Base-by-base conservation (phyloP, 352 stramenopile genomes). In the Globisporangium canariense region DNA sequence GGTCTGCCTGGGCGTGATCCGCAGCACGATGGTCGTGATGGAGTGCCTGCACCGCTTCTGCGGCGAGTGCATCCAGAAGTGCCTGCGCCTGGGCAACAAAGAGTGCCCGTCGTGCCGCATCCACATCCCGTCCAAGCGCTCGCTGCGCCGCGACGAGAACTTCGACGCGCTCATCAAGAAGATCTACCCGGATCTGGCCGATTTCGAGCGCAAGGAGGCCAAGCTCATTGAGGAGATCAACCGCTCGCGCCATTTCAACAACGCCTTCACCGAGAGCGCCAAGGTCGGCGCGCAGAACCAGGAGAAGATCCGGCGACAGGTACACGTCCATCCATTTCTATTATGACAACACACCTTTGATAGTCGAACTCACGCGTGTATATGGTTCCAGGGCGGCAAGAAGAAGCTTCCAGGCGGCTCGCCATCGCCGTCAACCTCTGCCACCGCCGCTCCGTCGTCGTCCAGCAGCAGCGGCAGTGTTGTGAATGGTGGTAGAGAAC, bases 1-100 rank as follows among this genome's bases (percentile, higher is more conserved):
- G 11, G 85, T 97, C 51, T 97, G 91, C 61, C 72, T 97, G 13
- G 81, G 88, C 36, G 92, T 94, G 54, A 85, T 94, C 63, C 78
- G 79, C 59, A 78, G 89, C 55, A 93, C 89, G n/a, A 81, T 82
- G 53, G 89, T 96, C 18, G 90, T 97, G 13, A 97, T 96, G 77
- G 85, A 96, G 66, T 97, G 91, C 69, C 75, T 97, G 52, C 91
- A 97, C 68, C 83, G 91, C 45, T 97, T 97, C 68, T 97, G 91
- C 59, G 74, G 84, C 61, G 80, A 95, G 34, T 97, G 91, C 73
- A 97, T 97, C 64, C 78, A 95, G 57, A 90, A 88, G 32, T 91
- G 87, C 68, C 76, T 97, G 49, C 83, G 88, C 16, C 70, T 89
- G 1, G 88, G 77, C 67, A 95, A 91, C 65, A 90, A 90, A 46